phyloP scores from a whole-genome alignment of 2,329 filamentous ascomycete species.

The Trichoderma citrinoviride region DNA sequence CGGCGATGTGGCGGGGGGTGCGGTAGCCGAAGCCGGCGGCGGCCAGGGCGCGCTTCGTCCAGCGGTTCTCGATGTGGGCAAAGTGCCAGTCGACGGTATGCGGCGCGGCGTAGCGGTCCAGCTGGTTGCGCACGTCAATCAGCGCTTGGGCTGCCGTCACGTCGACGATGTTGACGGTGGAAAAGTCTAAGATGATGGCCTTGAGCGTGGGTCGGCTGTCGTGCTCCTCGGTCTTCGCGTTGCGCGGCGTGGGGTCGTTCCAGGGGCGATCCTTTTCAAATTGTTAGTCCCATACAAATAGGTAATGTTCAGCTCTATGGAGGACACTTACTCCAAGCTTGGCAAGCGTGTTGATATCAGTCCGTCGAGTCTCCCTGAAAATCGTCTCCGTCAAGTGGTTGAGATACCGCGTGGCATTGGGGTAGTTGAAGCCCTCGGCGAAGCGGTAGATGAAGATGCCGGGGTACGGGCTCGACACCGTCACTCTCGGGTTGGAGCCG shows the following conservation, averaged over 20 bases:
- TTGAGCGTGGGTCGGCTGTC: constrained; percentile 49
- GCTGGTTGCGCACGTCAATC: constrained; percentile 52
- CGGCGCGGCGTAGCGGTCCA: constrained; percentile 50
- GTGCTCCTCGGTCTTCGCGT: constrained; percentile 31
- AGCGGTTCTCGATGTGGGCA: constrained; percentile 52
- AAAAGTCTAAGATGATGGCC: constrained; percentile 56
- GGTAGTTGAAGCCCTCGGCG: constrained; percentile 55
- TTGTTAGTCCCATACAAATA: not conserved
- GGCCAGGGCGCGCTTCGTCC: constrained; percentile 55
- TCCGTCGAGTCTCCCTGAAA: constrained; percentile 46
- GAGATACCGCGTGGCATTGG: constrained; percentile 51
- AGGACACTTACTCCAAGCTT: constrained; percentile 29
- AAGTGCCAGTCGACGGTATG: constrained; percentile 50
- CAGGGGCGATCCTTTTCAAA: constrained; percentile 49
- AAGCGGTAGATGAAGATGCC: constrained; percentile 57
- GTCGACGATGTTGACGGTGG: constrained; percentile 54
- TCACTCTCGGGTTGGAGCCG: constrained; percentile 48
- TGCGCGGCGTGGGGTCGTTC: constrained; percentile 51
- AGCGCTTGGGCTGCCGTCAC: constrained; percentile 54
- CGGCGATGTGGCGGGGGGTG: constrained; percentile 30
- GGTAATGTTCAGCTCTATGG: too few species aligned
- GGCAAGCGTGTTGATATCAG: constrained; percentile 43
- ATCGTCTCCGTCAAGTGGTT: constrained; percentile 48
- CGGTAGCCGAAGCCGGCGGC: constrained; percentile 53
- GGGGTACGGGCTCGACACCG: constrained; percentile 48